Evolutionary conservation across 306 rosid species (phyloP), one percentile per base, ranked within the genome.

Genomic region (Crataegus laevigata): DNA sequence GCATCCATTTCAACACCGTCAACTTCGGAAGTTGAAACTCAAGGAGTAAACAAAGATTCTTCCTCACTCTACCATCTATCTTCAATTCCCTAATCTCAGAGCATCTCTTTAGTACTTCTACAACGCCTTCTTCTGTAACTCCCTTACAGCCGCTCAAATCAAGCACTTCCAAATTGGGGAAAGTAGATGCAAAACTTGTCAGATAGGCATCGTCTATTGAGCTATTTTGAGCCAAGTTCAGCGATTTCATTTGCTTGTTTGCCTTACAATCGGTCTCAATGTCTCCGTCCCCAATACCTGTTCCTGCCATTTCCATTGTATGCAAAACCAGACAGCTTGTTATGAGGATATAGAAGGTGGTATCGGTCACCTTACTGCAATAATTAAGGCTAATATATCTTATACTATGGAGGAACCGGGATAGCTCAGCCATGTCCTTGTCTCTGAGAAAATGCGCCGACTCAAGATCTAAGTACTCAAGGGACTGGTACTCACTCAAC

Each of bases 401-500:
- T 81, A 90, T 14, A 60, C 77, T 67, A 22, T 69, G 68, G 43
- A 93, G 90, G 63, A 72, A 55, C 69, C 47, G 13, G 32, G 90
- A 85, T 61, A 90, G 73, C 79, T 84, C 75, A 4, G 15, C 8
- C n/a, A 89, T 66, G 75, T 24, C 55, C 28, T 82, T 38, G 72
- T 88, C 93, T 12, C 77, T 69, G 15, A 88, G 78, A 72, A 86
- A 86, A 24, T 57, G 6, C 3, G 78, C 81, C 0, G 25, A 63
- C 30, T 77, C 71, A 75, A 91, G 88, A 80, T 84, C 83, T 29
- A 93, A 82, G 75, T 89, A 74, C 72, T 84, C 83, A 66, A 91
- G n/a, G 52, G 22, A 63, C 21, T 10, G 82, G 75, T 84, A 80
- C 18, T 71, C 82, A 6, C 76, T 61, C 78, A 91, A 75, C 82